phyloP scores from a whole-genome alignment of 2,329 filamentous ascomycete species.

The Raffaelea albimanens region DNA sequence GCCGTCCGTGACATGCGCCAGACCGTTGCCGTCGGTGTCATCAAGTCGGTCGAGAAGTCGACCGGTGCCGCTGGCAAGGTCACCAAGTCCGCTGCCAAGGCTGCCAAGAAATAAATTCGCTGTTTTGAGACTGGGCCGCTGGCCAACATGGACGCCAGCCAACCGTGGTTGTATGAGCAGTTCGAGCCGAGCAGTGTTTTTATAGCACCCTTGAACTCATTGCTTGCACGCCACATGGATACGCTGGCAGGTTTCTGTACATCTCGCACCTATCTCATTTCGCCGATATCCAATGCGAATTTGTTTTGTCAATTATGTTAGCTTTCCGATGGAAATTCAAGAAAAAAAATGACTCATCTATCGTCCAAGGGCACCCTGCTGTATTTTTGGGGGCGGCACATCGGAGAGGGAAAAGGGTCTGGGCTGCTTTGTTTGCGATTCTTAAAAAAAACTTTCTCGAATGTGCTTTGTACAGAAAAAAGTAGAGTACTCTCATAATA shows the following conservation, averaged over 20 bases:
- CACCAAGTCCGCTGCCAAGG: conserved; percentile 65
- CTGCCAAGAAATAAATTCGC: conserved; percentile 58
- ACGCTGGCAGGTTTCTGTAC: conserved; percentile 3
- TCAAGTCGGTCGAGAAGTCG: conserved; percentile 74
- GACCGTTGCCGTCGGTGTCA: conserved; percentile 89
- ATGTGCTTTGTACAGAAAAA: conserved; percentile 1
- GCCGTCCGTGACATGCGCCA: conserved; percentile 98
- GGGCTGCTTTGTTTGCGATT: conserved; percentile 1
- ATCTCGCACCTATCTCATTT: conserved; percentile 3
- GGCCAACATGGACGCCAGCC: conserved; percentile 2
- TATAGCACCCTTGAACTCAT: background rate
- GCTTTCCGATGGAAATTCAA: too few relatives aligned
- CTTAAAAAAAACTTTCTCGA: background rate
- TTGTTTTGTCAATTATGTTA: background rate
- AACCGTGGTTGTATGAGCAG: conserved; percentile 2
- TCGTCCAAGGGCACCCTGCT: background rate
- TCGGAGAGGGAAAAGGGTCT: background rate
- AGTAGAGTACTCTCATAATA: conserved; percentile 2
- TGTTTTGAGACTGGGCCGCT: conserved; percentile 5
- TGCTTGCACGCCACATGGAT: background rate
- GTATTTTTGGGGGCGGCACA: background rate
- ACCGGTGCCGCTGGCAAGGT: conserved; percentile 51
- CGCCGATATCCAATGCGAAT: conserved; percentile 8
- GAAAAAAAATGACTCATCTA: background rate
- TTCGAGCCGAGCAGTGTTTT: background rate